Evolutionary conservation across 177 flowering plant genomes (phyloP).

Genomic region (Vitis hybrid): DNA sequence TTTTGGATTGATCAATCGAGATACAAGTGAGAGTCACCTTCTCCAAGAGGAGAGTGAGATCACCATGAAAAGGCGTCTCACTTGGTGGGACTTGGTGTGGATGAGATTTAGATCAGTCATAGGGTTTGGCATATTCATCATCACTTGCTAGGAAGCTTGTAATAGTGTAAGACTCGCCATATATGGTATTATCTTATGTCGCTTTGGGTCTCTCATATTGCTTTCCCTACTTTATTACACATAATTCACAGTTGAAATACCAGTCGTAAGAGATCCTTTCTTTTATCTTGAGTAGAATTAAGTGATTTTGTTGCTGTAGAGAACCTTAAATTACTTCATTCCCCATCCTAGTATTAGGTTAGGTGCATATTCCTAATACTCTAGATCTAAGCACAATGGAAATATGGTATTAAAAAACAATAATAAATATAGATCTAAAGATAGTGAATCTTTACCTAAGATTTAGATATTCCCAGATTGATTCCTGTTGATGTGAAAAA

Average conservation of each 20-base stretch:
- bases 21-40: conserved; percentile 48
- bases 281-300: conserved; percentile 61
- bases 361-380: no score
- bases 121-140: conserved; percentile 79
- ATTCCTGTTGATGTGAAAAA: no score
- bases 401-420: no score
- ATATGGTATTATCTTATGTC: conserved; percentile 62
- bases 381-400: no score
- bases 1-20: conserved; percentile 63
- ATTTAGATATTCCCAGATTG: no score
- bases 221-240: conserved; percentile 79
- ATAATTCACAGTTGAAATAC: conserved; percentile 78
- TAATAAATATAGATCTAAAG: no score
- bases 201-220: conserved; percentile 69
- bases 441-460: no score
- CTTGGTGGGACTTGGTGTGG: conserved; percentile 92
- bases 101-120: conserved; percentile 80
- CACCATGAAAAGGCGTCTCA: conserved; percentile 54
- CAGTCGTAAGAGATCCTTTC: conserved; percentile 80
- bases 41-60: conserved; percentile 45
- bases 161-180: conserved; percentile 61
- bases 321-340: no score
- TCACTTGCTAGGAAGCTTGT: conserved; percentile 78
- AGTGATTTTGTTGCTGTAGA: conserved; percentile 66
- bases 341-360: no score